Conservation (phyloP, 169 alveolate genomes). For the Blepharisma undulans region DNA sequence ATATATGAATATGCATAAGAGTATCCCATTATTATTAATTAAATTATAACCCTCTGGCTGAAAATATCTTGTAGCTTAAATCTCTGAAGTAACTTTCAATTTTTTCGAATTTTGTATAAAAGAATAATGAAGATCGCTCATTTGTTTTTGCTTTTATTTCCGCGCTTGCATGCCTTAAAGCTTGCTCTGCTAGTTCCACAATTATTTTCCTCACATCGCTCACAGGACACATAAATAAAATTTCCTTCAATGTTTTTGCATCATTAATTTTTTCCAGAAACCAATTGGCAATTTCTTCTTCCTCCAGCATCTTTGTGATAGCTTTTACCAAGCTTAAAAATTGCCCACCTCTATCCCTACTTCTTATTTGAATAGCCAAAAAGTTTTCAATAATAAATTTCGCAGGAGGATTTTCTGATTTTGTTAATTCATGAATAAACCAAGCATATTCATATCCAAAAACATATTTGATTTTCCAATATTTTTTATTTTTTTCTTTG, state of each 20-base stretch:
- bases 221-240: background rate
- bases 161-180: background rate
- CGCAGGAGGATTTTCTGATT: background rate
- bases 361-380: constrained; percentile 32
- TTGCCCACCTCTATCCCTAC: background rate
- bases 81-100: background rate
- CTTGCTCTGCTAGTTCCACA: constrained; percentile 6
- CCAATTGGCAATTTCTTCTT: background rate
- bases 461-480: constrained; percentile 29
- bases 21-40: background rate
- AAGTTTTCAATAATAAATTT: background rate
- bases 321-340: background rate
- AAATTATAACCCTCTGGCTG: background rate
- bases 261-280: background rate
- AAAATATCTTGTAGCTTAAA: background rate
- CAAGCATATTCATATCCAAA: constrained; percentile 9
- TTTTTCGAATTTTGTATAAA: background rate
- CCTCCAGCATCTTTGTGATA: background rate
- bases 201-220: constrained; percentile 3
- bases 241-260: background rate
- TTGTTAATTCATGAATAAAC: background rate
- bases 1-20: too few relatives aligned
- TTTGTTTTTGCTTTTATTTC: background rate
- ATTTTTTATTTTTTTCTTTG: constrained; percentile 20
- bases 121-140: background rate